Conservation (phyloP, 164 flowering plant genomes). For the Cinnamomum micranthum region DNA sequence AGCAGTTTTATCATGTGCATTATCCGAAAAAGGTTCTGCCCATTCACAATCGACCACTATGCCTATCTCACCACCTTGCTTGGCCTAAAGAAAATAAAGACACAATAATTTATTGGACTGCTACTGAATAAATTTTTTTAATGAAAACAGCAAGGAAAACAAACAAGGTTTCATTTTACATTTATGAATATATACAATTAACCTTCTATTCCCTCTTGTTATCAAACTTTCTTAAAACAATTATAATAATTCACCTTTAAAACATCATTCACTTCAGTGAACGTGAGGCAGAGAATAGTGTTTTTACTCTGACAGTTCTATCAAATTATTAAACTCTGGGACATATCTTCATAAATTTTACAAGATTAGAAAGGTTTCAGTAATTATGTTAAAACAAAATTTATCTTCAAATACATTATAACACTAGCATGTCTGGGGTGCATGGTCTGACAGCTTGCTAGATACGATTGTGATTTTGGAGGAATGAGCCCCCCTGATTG, state of each 20-base stretch:
- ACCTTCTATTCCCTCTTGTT: not conserved
- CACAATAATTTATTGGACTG: not conserved
- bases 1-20: constrained; percentile 59
- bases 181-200: too few species aligned
- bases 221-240: not conserved
- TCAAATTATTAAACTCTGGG: not conserved
- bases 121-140: not conserved
- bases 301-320: not conserved
- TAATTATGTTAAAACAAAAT: too few species aligned
- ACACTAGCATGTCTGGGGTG: too few species aligned
- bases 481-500: too few species aligned
- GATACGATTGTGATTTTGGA: too few species aligned
- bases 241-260: not conserved
- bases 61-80: constrained; percentile 81
- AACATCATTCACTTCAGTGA: too few species aligned
- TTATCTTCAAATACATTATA: too few species aligned
- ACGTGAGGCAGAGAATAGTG: not conserved
- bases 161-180: not conserved
- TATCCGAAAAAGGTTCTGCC: constrained; percentile 83
- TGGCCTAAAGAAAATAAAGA: constrained; percentile 33
- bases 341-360: not conserved
- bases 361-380: not conserved
- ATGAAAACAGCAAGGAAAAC: not conserved
- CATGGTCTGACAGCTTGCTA: too few species aligned
- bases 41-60: constrained; percentile 85